phyloP scores from a whole-genome alignment of 176 grass and related monocot genomes.

The Themeda triandra region DNA sequence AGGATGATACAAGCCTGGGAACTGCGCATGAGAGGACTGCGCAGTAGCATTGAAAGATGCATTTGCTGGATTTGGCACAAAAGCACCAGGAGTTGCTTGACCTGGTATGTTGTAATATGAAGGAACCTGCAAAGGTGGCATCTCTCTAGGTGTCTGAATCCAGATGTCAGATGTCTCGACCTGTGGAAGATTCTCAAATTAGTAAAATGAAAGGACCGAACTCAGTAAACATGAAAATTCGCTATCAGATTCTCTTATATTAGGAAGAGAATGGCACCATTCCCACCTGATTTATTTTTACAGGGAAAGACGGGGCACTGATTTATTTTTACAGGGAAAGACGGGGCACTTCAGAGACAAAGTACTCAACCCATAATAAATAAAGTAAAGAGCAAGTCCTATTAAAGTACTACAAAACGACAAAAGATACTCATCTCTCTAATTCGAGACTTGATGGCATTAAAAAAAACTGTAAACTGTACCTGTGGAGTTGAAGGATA shows the following conservation, averaged over 20 bases:
- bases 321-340: not conserved
- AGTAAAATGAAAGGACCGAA: not conserved
- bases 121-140: conserved; percentile 53
- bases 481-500: conserved; percentile 71
- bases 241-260: not conserved
- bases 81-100: conserved; percentile 63
- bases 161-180: conserved; percentile 76
- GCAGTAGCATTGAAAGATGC: conserved; percentile 69
- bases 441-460: not conserved
- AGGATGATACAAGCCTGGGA: conserved; percentile 68
- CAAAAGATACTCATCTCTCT: not conserved
- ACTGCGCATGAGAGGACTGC: conserved; percentile 62
- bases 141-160: conserved; percentile 65
- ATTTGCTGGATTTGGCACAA: conserved; percentile 65
- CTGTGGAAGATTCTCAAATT: conserved; percentile 25
- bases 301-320: not conserved
- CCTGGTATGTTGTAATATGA: conserved; percentile 67
- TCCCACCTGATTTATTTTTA: not conserved
- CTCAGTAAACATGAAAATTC: not conserved
- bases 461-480: conserved; percentile 6
- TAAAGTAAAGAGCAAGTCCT: not conserved
- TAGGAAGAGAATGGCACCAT: not conserved
- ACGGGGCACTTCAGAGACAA: not conserved
- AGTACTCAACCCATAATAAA: not conserved
- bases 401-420: not conserved